These are phyloP conservation scores for Sporisorium scitamineum DNA, from an alignment of 1,284 basidiomycete species.

Conservation along the genomic window DNA sequence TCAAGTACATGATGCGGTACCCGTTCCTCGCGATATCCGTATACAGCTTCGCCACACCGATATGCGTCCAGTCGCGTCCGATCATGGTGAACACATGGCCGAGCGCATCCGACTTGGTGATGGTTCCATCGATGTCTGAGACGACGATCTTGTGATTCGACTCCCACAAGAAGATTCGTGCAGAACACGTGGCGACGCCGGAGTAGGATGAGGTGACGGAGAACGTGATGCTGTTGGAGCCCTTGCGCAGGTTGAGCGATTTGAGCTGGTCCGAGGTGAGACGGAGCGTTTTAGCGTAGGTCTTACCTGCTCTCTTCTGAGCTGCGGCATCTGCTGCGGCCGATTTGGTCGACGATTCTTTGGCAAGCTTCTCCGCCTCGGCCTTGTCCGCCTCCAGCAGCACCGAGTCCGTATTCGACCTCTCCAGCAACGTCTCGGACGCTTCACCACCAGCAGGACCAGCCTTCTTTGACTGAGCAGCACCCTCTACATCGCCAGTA, in stretches of 20 bases:
- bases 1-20: constrained; percentile 98
- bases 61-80: constrained; percentile 99
- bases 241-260: constrained; percentile 82
- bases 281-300: constrained; percentile 91
- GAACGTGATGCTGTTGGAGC: constrained; percentile 92
- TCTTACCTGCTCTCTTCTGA: constrained; percentile 71
- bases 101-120: constrained; percentile 92
- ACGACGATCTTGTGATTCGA: constrained; percentile 88
- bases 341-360: background rate
- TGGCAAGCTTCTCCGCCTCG: constrained; percentile 4
- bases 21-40: constrained; percentile 95
- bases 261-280: constrained; percentile 83
- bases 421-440: constrained; percentile 41
- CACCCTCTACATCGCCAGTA: background rate
- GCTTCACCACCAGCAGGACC: background rate
- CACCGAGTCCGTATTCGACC: constrained; percentile 48
- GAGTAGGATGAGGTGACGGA: constrained; percentile 86
- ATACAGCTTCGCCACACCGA: constrained; percentile 97
- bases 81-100: constrained; percentile 99
- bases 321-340: constrained; percentile 10
- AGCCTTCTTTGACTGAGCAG: constrained; percentile 3
- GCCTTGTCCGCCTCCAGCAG: constrained; percentile 38
- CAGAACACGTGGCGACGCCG: constrained; percentile 82
- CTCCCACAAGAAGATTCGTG: constrained; percentile 96
- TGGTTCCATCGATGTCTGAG: constrained; percentile 98